phyloP scores from a whole-genome alignment of 202 grass and related monocot genomes.

The Schoenoplectus tabernaemontani region DNA sequence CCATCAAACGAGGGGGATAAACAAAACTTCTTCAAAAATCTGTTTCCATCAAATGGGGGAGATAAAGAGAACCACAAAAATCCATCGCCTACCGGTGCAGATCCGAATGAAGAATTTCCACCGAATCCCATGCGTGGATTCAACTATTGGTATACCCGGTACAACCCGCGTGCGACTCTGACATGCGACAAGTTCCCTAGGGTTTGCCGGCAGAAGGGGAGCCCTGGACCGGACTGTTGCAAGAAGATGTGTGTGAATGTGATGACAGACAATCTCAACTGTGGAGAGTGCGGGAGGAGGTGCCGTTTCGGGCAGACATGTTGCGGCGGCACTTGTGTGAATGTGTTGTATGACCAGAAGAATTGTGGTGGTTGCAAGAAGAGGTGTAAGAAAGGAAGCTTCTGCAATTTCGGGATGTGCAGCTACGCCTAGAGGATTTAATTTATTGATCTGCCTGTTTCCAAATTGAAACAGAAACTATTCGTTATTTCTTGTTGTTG shows the following conservation, averaged over 20 bases:
- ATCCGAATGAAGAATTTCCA: not conserved
- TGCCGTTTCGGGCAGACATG: conserved; percentile 52
- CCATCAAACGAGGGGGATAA: not conserved
- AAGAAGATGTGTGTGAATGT: conserved; percentile 37
- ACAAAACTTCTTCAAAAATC: not conserved
- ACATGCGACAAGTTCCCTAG: not conserved
- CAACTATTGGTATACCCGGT: not conserved
- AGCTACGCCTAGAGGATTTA: conserved; percentile 29
- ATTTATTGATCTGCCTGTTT: not conserved
- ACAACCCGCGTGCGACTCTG: not conserved
- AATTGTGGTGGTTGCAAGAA: conserved; percentile 46
- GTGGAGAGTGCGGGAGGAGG: conserved; percentile 44
- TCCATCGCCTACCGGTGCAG: not conserved
- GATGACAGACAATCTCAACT: conserved; percentile 34
- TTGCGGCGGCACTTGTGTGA: conserved; percentile 39
- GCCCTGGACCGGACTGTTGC: conserved; percentile 35
- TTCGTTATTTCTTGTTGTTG: not conserved
- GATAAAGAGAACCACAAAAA: not conserved
- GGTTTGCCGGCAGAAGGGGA: conserved; percentile 28
- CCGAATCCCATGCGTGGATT: not conserved
- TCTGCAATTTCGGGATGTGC: conserved; percentile 45
- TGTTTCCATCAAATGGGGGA: not conserved
- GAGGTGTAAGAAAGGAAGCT: conserved; percentile 29
- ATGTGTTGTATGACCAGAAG: conserved; percentile 31
- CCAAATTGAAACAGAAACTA: not conserved